Percentiles rank a stretch among this genome's conserved stretches.
Conservation (phyloP, 225 moss, liverwort and hornwort species). For the Pseudisothecium myosuroides region DNA sequence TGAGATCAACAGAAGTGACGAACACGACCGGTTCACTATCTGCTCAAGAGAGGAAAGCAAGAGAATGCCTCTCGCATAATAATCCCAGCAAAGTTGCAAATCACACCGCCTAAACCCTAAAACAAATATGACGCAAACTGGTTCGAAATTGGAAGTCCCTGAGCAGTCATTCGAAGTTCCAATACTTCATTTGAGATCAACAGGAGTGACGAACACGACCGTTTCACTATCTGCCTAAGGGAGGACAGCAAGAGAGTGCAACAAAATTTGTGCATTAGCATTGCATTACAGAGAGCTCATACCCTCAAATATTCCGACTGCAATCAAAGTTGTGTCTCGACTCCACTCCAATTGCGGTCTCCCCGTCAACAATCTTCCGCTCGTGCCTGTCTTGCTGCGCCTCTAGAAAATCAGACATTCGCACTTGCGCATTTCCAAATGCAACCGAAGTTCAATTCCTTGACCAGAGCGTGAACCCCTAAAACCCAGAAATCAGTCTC, state of each 20-base stretch:
- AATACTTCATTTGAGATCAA: background rate
- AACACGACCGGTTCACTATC: no score
- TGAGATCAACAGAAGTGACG: no score
- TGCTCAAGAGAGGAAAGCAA: no score
- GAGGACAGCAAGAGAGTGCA: background rate
- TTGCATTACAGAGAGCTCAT: background rate
- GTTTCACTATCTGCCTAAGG: background rate
- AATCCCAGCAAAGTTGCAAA: no score
- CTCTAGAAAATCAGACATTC: background rate
- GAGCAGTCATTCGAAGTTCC: background rate
- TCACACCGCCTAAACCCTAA: no score
- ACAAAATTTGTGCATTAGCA: background rate
- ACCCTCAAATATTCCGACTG: background rate
- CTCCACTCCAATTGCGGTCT: background rate
- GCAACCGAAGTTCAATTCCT: background rate
- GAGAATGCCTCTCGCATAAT: no score
- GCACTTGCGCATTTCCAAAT: background rate
- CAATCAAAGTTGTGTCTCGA: background rate
- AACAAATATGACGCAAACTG: no score
- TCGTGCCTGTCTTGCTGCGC: background rate
- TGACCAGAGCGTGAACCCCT: background rate
- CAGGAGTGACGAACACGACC: background rate
- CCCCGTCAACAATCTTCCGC: background rate
- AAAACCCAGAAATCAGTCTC: background rate
- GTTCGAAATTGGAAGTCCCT: no score